Evolutionary conservation across 2,329 filamentous ascomycete species (phyloP).

Genomic region (Drechslerella stenobrocha): DNA sequence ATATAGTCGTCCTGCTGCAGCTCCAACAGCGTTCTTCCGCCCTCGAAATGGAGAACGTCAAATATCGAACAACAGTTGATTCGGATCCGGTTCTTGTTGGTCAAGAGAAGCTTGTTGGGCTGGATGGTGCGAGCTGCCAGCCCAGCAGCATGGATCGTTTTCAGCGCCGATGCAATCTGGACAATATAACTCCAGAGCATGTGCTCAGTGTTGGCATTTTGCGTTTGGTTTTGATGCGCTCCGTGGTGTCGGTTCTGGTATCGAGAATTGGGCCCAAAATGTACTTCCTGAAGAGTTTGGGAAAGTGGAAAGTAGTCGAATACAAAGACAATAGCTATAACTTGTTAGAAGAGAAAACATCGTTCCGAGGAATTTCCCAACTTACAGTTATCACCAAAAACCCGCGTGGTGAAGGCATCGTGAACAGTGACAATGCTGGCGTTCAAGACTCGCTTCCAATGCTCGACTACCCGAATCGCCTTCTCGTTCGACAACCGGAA

Average conservation of each 20-base stretch:
- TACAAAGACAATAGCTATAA: constrained; percentile 74
- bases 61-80: constrained; percentile 85
- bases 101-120: constrained; percentile 83
- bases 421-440: constrained; percentile 82
- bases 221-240: constrained; percentile 56
- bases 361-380: constrained; percentile 1
- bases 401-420: constrained; percentile 89
- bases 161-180: constrained; percentile 85
- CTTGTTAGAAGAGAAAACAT: constrained; percentile 3
- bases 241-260: constrained; percentile 44
- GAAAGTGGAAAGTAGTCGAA: constrained; percentile 91
- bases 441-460: constrained; percentile 84
- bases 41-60: constrained; percentile 84
- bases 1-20: constrained; percentile 85
- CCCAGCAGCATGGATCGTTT: constrained; percentile 77
- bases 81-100: constrained; percentile 84
- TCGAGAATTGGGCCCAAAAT: constrained; percentile 61
- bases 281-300: constrained; percentile 83
- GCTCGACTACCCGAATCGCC: constrained; percentile 80
- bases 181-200: constrained; percentile 89
- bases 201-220: constrained; percentile 66
- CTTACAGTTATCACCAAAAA: constrained; percentile 81
- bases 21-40: constrained; percentile 69
- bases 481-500: constrained; percentile 87
- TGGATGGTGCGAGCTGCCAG: constrained; percentile 85